Evolutionary conservation across 1,284 basidiomycete species (phyloP).

Genomic region (Cryptococcus sp.): DNA sequence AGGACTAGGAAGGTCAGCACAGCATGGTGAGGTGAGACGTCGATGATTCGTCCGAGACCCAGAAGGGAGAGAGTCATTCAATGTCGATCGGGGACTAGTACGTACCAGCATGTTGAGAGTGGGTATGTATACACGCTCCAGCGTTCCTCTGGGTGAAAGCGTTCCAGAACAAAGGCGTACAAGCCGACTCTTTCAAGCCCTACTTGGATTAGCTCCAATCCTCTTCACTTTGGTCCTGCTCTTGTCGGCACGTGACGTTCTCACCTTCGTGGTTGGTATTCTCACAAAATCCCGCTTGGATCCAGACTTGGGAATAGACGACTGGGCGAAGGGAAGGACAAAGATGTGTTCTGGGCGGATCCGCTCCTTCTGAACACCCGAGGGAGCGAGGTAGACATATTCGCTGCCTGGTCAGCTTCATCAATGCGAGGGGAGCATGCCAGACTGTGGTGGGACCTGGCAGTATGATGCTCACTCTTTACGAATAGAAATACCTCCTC

Average conservation of each 20-base stretch:
- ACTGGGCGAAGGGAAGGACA: slow-evolving; percentile 70
- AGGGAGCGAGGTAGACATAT: slow-evolving; percentile 77
- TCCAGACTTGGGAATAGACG: slow-evolving; percentile 55
- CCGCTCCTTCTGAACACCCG: slow-evolving; percentile 78
- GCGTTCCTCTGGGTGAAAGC: slow-evolving; percentile 71
- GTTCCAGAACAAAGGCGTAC: slow-evolving; percentile 87
- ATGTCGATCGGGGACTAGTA: neutral
- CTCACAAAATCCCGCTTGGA: slow-evolving; percentile 67
- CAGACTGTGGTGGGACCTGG: neutral
- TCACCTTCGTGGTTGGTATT: slow-evolving; percentile 55
- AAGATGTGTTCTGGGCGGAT: slow-evolving; percentile 74
- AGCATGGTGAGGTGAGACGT: neutral
- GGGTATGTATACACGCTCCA: slow-evolving; percentile 79
- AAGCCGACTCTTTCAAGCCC: slow-evolving; percentile 68
- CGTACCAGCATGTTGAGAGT: slow-evolving; percentile 66
- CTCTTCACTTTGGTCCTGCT: too few relatives aligned
- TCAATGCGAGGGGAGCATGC: neutral
- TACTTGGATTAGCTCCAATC: slow-evolving; percentile 6
- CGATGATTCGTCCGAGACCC: neutral
- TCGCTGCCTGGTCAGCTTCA: slow-evolving; percentile 46
- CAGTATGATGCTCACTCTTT: slow-evolving; percentile 57
- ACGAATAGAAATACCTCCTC: slow-evolving; percentile 61
- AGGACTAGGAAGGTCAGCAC: slow-evolving; percentile 52
- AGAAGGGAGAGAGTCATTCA: too few relatives aligned
- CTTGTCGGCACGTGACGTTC: too few relatives aligned